These are phyloP conservation scores for Phaeophleospora eucalypticola DNA, from an alignment of 2,329 filamentous ascomycete species.

Conservation along the genomic window DNA sequence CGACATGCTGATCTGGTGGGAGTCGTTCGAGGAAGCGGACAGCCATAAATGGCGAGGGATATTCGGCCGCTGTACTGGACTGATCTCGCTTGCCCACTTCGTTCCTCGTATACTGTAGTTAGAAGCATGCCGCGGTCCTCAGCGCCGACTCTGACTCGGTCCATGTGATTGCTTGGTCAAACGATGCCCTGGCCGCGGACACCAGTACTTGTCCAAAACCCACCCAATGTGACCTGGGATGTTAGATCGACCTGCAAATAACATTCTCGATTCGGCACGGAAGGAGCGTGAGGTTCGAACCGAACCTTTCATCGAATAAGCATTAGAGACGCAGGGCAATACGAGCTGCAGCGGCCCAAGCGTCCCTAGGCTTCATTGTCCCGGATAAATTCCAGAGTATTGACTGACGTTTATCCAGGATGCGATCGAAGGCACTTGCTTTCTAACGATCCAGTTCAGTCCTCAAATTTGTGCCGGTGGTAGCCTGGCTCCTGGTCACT, in stretches of 20 bases:
- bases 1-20: no score
- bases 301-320: background rate
- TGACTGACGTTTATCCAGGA: no score
- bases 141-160: background rate
- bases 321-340: background rate
- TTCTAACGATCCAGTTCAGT: no score
- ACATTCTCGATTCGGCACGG: background rate
- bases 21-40: no score
- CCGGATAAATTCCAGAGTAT: background rate
- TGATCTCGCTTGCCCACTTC: background rate
- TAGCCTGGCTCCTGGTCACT: no score
- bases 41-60: background rate
- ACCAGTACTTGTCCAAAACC: no score
- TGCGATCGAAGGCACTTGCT: no score
- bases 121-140: background rate
- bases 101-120: background rate
- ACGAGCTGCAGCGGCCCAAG: background rate
- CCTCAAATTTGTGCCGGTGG: no score
- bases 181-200: no score
- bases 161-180: background rate
- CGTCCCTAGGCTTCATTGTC: background rate
- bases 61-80: background rate
- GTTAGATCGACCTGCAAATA: background rate
- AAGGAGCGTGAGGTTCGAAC: background rate
- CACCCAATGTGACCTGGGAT: background rate